These are phyloP conservation scores for Talaromyces ruber DNA, from an alignment of 495 filamentous ascomycete species.

Conservation along the genomic window DNA sequence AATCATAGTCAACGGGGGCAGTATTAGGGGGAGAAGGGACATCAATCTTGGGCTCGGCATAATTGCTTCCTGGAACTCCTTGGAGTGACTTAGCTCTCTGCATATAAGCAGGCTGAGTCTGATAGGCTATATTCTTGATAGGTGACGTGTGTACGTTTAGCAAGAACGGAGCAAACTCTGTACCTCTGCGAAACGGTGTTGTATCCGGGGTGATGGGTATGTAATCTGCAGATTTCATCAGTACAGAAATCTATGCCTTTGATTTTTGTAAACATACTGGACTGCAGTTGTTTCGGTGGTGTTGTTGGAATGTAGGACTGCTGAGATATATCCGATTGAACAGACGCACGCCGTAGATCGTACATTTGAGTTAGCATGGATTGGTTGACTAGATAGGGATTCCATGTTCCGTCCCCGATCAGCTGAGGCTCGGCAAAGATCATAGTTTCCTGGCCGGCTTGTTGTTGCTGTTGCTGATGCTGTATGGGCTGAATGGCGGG, in stretches of 20 bases:
- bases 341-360: slow-evolving; percentile 27
- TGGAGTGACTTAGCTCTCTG: slow-evolving; percentile 39
- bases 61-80: slow-evolving; percentile 27
- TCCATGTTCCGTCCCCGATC: slow-evolving; percentile 20
- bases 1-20: slow-evolving; percentile 24
- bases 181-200: slow-evolving; percentile 36
- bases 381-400: slow-evolving; percentile 12
- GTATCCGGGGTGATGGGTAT: slow-evolving; percentile 40
- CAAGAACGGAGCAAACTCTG: slow-evolving; percentile 29
- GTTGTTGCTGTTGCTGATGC: slow-evolving; percentile 17
- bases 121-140: slow-evolving; percentile 26
- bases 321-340: slow-evolving; percentile 28
- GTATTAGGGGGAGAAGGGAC: slow-evolving; percentile 44
- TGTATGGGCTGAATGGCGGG: slow-evolving; percentile 19
- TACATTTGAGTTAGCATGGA: slow-evolving; percentile 2
- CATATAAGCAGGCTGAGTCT: slow-evolving; percentile 31
- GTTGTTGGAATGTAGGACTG: slow-evolving; percentile 45
- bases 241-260: neutral
- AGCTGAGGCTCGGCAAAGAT: slow-evolving; percentile 5
- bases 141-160: slow-evolving; percentile 22
- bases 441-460: slow-evolving; percentile 8
- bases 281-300: slow-evolving; percentile 44
- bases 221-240: slow-evolving; percentile 24
- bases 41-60: slow-evolving; percentile 26
- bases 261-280: slow-evolving; percentile 33